These are phyloP conservation scores for Leccinum longicurvipes DNA, from an alignment of 768 basidiomycete genomes.

Conservation along the genomic window DNA sequence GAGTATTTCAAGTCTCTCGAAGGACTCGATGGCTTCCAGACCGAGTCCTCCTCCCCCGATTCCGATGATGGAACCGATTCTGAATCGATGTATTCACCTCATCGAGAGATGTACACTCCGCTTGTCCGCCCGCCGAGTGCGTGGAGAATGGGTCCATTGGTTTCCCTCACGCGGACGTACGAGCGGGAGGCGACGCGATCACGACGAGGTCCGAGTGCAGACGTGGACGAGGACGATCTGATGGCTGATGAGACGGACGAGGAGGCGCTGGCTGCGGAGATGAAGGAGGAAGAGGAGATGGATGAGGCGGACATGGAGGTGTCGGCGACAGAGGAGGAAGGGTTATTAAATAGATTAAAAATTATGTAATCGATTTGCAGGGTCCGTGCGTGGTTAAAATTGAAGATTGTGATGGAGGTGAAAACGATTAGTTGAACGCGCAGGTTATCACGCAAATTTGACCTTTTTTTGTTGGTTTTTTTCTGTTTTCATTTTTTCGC, in stretches of 20 bases:
- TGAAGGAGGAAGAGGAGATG: constrained; percentile 41
- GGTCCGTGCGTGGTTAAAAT: constrained; percentile 33
- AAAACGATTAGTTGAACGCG: constrained; percentile 5
- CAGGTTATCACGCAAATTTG: constrained; percentile 14
- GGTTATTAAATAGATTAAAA: constrained; percentile 21
- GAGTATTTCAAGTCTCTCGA: constrained; percentile 40
- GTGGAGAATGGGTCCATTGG: constrained; percentile 10
- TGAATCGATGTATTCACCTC: constrained; percentile 6
- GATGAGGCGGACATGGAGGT: constrained; percentile 36
- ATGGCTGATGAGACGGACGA: constrained; percentile 37
- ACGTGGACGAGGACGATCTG: constrained; percentile 21
- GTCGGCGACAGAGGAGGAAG: constrained; percentile 36
- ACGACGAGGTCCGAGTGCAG: constrained; percentile 18
- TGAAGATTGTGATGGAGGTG: constrained; percentile 14
- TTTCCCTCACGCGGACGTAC: constrained; percentile 23
- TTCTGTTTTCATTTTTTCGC: constrained; percentile 21
- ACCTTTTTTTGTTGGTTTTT: constrained; percentile 9
- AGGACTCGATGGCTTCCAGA: constrained; percentile 4
- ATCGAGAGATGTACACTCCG: constrained; percentile 36
- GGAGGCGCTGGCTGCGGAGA: constrained; percentile 35
- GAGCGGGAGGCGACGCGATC: constrained; percentile 17
- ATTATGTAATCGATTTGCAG: constrained; percentile 11
- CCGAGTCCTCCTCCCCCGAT: background rate
- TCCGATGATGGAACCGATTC: background rate
- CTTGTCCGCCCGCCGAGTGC: constrained; percentile 32